Evolutionary conservation across 495 filamentous ascomycete genomes (phyloP).

Genomic region (Penicillium taxi): DNA sequence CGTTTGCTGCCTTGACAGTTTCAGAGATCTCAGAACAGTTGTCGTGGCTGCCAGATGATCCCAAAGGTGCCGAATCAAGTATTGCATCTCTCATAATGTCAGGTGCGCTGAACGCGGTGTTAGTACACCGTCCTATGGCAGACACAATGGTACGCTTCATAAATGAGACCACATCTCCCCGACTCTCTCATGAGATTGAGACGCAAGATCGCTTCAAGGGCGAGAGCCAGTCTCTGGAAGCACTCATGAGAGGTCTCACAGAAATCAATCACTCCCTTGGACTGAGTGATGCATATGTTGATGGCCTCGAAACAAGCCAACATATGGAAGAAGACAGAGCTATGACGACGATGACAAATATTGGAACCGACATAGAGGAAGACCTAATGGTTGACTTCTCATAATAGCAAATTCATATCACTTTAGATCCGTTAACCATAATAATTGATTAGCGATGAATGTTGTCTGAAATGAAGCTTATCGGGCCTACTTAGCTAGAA

Average conservation of each 20-base stretch:
- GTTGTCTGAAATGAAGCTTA: no score
- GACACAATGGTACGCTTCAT: conserved; percentile 35
- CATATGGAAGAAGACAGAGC: conserved; percentile 5
- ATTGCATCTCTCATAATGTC: conserved; percentile 47
- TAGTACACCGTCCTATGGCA: conserved; percentile 38
- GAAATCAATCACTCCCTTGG: conserved; percentile 48
- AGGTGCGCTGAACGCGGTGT: conserved; percentile 46
- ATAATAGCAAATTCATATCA: background rate
- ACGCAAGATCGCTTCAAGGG: conserved; percentile 28
- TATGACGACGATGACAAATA: conserved; percentile 15
- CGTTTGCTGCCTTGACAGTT: conserved; percentile 41
- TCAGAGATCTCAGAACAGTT: conserved; percentile 31
- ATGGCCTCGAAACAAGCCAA: conserved; percentile 22
- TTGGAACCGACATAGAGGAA: conserved; percentile 49
- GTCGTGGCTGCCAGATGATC: conserved; percentile 34
- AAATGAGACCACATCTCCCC: conserved; percentile 6
- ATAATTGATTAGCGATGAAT: no score
- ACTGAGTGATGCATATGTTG: conserved; percentile 50
- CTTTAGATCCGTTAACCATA: no score
- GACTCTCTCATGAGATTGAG: conserved; percentile 36
- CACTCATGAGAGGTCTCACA: conserved; percentile 35
- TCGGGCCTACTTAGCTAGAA: no score
- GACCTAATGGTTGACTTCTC: conserved; percentile 54
- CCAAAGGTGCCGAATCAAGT: conserved; percentile 38
- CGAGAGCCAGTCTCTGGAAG: conserved; percentile 29